Conservation (phyloP, 2,329 filamentous ascomycete species). For the Xylaria digitata region DNA sequence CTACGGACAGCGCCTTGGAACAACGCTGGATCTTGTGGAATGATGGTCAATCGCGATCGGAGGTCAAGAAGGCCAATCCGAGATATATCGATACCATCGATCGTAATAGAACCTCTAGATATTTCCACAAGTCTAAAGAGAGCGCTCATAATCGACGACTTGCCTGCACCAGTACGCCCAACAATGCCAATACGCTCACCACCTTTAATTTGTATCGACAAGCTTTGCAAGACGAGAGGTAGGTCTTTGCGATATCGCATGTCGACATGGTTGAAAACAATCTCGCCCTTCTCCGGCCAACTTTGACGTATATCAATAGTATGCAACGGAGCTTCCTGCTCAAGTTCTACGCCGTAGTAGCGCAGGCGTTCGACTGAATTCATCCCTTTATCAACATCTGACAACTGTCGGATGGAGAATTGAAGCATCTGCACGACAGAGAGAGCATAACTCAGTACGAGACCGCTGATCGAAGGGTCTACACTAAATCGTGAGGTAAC, state of each 20-base stretch:
- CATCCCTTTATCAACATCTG: slow-evolving; percentile 98
- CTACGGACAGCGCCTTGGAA: slow-evolving; percentile 83
- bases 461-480: slow-evolving; percentile 82
- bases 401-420: slow-evolving; percentile 93
- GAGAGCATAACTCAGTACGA: slow-evolving; percentile 93
- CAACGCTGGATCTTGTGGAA: slow-evolving; percentile 85
- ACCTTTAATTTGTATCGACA: slow-evolving; percentile 77
- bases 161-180: slow-evolving; percentile 83
- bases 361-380: slow-evolving; percentile 92
- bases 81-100: slow-evolving; percentile 76
- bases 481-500: slow-evolving; percentile 91
- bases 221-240: slow-evolving; percentile 76
- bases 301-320: slow-evolving; percentile 75
- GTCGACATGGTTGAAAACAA: slow-evolving; percentile 77
- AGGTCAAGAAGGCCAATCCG: slow-evolving; percentile 80
- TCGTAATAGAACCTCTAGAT: slow-evolving; percentile 69
- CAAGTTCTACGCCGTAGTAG: slow-evolving; percentile 87
- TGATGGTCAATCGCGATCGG: slow-evolving; percentile 81
- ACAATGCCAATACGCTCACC: slow-evolving; percentile 86
- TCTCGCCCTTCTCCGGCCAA: slow-evolving; percentile 91
- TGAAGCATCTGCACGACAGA: slow-evolving; percentile 95
- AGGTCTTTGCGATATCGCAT: slow-evolving; percentile 81
- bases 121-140: slow-evolving; percentile 81
- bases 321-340: slow-evolving; percentile 88
- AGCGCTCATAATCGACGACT: slow-evolving; percentile 85